Evolutionary conservation across 768 basidiomycete species (phyloP).

Genomic region (Phanerochaete carnosa): DNA sequence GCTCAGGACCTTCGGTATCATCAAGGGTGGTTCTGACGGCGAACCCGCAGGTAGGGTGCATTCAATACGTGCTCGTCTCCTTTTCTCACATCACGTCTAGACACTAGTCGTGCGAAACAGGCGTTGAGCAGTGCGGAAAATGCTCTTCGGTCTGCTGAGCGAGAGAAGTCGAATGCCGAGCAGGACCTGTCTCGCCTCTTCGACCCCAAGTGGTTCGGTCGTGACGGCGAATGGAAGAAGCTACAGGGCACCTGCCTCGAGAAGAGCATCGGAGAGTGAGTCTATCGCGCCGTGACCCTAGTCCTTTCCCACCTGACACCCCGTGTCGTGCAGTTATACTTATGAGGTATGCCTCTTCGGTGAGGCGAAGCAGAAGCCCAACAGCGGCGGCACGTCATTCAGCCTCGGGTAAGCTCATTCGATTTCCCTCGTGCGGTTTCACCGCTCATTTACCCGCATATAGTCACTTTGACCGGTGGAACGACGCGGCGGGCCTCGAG

Average conservation of each 20-base stretch:
- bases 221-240: constrained; percentile 94
- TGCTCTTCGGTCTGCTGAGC: constrained; percentile 46
- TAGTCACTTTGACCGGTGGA: constrained; percentile 82
- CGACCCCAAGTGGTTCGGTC: constrained; percentile 62
- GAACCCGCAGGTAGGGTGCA: constrained; percentile 35
- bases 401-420: constrained; percentile 72
- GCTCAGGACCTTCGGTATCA: constrained; percentile 63
- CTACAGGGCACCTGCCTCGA: constrained; percentile 78
- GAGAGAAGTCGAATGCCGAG: constrained; percentile 51
- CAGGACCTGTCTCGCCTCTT: constrained; percentile 66
- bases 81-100: constrained; percentile 26
- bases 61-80: not conserved
- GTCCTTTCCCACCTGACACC: not conserved
- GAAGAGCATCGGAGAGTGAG: constrained; percentile 88
- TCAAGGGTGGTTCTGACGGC: constrained; percentile 35
- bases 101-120: constrained; percentile 60
- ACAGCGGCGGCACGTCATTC: constrained; percentile 68
- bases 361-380: constrained; percentile 84
- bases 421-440: not conserved
- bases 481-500: constrained; percentile 50
- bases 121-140: constrained; percentile 62
- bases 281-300: constrained; percentile 17
- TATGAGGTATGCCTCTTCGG: constrained; percentile 94
- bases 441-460: not conserved
- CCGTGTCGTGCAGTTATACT: constrained; percentile 61